Base-by-base conservation (phyloP, 2,329 filamentous ascomycete species). In the Dactylonectria estremocensis region DNA sequence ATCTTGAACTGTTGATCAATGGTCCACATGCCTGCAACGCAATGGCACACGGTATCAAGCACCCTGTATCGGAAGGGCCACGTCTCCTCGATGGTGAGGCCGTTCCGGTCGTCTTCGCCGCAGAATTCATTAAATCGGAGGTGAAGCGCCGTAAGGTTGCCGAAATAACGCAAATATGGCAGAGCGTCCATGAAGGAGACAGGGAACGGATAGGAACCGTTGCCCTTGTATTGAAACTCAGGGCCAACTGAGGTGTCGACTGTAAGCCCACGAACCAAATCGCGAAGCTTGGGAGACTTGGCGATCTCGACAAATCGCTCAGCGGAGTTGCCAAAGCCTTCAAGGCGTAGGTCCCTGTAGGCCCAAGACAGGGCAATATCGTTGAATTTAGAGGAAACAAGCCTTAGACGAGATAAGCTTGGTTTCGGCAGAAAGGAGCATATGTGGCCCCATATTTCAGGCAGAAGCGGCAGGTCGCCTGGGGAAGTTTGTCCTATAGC, bases 11-110 rank as follows among this genome's bases (percentile, higher is more conserved):
- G 72, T 2, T 53, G 43, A 3, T 67, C 50, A 5, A 45, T 4
- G 0, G 65, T 71, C 70, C 72, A 74, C 14, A 64, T 14, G 0
- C 72, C 72, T 1, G 58, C 53, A 5, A 69, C 43, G 16, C 72
- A 74, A 18, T 70, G 61, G 1, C 54, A 60, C 0, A 74, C 40
- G 1, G 72, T 73, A 3, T 74, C 67, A 1, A 74, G 56, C 1
- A 74, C 61, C 1, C 33, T 49, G 2, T 69, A 69, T 3, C 69
- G 37, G 3, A 74, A 56, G 3, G n/a, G 11, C 5, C 33, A 65
- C 0, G 65, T 68, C 18, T 74, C 70, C 18, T 69, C 67, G 3
- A 69, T 46, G 0, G 1, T 7, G 9, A 8, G 16, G 3, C 1
- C 0, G 5, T 0, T 14, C 7, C 31, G 37, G n/a, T 45, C 16